Evolutionary conservation across 352 stramenopile species (phyloP), one percentile per base, ranked within the genome.

Genomic region (Thalassiosira livingstoniorum): DNA sequence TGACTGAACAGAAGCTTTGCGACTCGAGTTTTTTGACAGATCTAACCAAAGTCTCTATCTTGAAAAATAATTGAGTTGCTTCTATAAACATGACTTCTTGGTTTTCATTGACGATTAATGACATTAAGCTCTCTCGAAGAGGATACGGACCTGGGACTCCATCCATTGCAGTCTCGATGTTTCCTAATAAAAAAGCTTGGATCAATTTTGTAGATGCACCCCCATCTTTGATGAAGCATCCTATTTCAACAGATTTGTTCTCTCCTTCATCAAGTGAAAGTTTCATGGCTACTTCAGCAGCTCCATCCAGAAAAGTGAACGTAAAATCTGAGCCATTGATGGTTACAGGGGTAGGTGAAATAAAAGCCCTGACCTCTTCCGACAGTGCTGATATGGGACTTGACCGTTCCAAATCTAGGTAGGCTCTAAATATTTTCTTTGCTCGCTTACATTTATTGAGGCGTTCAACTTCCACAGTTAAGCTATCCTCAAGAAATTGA

Each of bases 201-300:
- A 86, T 60, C 4, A 86, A 42, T 25, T 80, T 73, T 0, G 78
- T 82, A 15, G 78, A 47, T 21, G 57, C 23, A 35, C 65, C 65
- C 0, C 39, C 72, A 66, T 85, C 78, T 58, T 76, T 79, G 32
- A 80, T 72, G 58, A 78, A 85, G 55, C 72, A 85, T 23, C 70
- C 78, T 47, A 80, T 32, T 7, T 72, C 57, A 43, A 39, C 43
- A 13, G 29, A 1, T 53, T 42, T 27, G 35, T 34, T 42, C 7
- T 54, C 23, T 23, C 70, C 31, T 23, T 68, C 43, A 18, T 79
- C 55, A 66, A 47, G 32, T 31, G 71, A 27, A 47, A 82, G n/a
- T 37, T 68, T 68, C 61, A 83, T 70, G 31, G 66, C 64, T 29
- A 85, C 43, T 67, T 85, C 78, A 39, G 69, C 78, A 37, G 65